Evolutionary conservation across 2,329 filamentous ascomycete genomes (phyloP).

Genomic region (Aspergillus sp.): DNA sequence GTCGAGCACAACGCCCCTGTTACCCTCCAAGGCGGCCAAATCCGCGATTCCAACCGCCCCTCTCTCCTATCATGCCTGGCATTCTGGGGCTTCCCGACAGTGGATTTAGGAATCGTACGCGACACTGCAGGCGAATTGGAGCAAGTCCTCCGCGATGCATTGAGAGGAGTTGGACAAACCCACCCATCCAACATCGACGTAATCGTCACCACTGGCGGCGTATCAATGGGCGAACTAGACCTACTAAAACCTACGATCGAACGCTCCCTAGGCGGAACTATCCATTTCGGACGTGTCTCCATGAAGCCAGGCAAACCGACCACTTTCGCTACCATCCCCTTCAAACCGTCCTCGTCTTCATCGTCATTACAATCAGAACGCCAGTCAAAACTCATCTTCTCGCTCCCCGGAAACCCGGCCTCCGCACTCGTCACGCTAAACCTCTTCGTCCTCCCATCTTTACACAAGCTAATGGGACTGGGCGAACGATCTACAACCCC

Average conservation of each 20-base stretch:
- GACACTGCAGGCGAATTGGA: slow-evolving; percentile 61
- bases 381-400: slow-evolving; percentile 69
- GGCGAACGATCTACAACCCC: slow-evolving; percentile 15
- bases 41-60: slow-evolving; percentile 87
- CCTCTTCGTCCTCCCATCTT: slow-evolving; percentile 80
- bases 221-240: slow-evolving; percentile 96
- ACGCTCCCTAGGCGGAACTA: slow-evolving; percentile 77
- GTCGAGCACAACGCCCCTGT: slow-evolving; percentile 61
- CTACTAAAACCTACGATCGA: slow-evolving; percentile 95
- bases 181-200: slow-evolving; percentile 56
- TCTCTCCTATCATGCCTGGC: slow-evolving; percentile 72
- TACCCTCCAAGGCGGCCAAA: slow-evolving; percentile 67
- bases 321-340: slow-evolving; percentile 83
- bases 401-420: slow-evolving; percentile 87
- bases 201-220: slow-evolving; percentile 85
- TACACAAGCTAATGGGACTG: slow-evolving; percentile 71
- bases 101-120: slow-evolving; percentile 77
- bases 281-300: slow-evolving; percentile 89
- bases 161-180: slow-evolving; percentile 49
- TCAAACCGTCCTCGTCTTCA: slow-evolving; percentile 44
- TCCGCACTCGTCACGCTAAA: slow-evolving; percentile 90
- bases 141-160: slow-evolving; percentile 64
- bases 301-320: slow-evolving; percentile 99
- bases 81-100: slow-evolving; percentile 67
- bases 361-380: slow-evolving; percentile 45